Evolutionary conservation across 306 rosid species (phyloP), one percentile per base, ranked within the genome.

Genomic region (Chamaecrista fasciculata): DNA sequence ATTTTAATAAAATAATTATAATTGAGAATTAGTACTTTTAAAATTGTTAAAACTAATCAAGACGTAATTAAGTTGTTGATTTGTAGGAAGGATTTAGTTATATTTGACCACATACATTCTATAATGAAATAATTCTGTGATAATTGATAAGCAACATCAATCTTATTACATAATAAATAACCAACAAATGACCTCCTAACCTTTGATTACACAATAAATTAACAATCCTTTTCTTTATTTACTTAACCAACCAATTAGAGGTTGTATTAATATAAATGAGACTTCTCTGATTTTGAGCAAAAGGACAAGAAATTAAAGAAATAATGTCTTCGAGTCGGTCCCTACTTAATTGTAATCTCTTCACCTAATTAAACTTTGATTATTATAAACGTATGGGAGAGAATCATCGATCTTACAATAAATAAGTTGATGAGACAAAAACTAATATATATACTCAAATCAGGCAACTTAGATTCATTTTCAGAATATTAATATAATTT

Each of bases 111-210:
- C n/a, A n/a, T n/a, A n/a, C n/a, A n/a, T n/a, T n/a, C n/a, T n/a
- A n/a, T n/a, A n/a, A n/a, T n/a, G n/a, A n/a, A n/a, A n/a, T n/a
- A n/a, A n/a, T n/a, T n/a, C n/a, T n/a, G n/a, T n/a, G n/a, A n/a
- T n/a, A n/a, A n/a, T n/a, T n/a, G n/a, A n/a, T n/a, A n/a, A n/a
- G n/a, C n/a, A n/a, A n/a, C n/a, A n/a, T n/a, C n/a, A n/a, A n/a
- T n/a, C n/a, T n/a, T n/a, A n/a, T n/a, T n/a, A n/a, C n/a, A n/a
- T n/a, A n/a, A n/a, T n/a, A n/a, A n/a, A 43, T 65, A 72, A 74
- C 69, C 80, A 49, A 75, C 76, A 78, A 77, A 76, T 83, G 37
- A 78, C 50, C 28, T 40, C 78, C 76, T 48, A 62, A 56, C 66
- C 51, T 51, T 65, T 70, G 28, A 44, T 21, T 58, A 26, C 59